A percentile compares a stretch with the other conserved stretches of the same genome.
These are phyloP conservation scores for Cocos nucifera DNA, from an alignment of 176 grass and related monocot genomes.

Conservation along the genomic window DNA sequence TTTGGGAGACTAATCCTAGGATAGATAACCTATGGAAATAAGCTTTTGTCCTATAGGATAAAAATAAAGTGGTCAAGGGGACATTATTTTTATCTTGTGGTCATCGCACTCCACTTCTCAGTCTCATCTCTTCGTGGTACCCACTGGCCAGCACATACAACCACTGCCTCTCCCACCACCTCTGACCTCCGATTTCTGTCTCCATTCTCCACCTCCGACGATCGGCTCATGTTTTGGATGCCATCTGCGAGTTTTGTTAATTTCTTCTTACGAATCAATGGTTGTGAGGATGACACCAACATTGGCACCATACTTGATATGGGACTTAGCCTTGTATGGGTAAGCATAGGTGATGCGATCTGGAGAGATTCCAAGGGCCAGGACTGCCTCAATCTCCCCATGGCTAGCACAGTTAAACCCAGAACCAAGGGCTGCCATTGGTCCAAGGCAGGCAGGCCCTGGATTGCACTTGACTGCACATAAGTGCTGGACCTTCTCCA, in stretches of 20 bases:
- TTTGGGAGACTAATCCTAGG: too few species aligned
- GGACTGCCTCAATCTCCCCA: conserved; percentile 27
- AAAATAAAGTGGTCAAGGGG: too few species aligned
- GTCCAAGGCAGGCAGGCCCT: neutral
- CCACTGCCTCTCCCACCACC: neutral
- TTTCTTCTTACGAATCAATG: conserved; percentile 28
- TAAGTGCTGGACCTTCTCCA: conserved; percentile 17
- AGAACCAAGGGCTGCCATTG: conserved; percentile 10
- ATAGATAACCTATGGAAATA: too few species aligned
- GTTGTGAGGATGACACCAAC: conserved; percentile 27
- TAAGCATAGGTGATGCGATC: conserved; percentile 26
- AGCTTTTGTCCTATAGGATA: too few species aligned
- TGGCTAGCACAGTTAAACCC: conserved; percentile 39
- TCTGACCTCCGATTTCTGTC: conserved; percentile 5
- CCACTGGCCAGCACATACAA: too few species aligned
- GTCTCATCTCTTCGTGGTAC: too few species aligned
- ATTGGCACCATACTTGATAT: conserved; percentile 24
- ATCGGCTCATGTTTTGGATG: conserved; percentile 21
- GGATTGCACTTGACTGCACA: conserved; percentile 52
- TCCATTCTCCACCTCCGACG: conserved; percentile 20
- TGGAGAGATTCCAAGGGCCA: conserved; percentile 7
- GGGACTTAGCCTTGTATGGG: conserved; percentile 31
- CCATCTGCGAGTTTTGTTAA: conserved; percentile 14
- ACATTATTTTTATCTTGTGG: too few species aligned
- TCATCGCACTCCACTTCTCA: too few species aligned